These are phyloP conservation scores for Tetrahymena malaccensis DNA, from an alignment of 73 alveolate genomes.

Conservation along the genomic window DNA sequence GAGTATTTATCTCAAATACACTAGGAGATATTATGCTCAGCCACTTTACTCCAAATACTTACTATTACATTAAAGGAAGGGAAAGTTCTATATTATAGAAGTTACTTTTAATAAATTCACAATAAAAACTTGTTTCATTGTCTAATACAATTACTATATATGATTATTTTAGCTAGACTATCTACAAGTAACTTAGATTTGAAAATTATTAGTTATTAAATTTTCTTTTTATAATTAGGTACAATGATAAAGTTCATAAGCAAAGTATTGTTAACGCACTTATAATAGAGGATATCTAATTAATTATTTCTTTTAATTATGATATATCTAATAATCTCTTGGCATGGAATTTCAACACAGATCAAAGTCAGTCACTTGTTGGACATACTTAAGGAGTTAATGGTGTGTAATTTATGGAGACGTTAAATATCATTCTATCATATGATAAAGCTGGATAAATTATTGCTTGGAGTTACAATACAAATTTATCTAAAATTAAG, in stretches of 20 bases:
- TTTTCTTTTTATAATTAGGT: not conserved
- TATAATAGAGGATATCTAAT: not conserved
- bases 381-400: not conserved
- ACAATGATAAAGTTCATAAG: not conserved
- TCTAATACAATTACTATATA: not conserved
- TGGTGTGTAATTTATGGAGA: not conserved
- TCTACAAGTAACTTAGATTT: not conserved
- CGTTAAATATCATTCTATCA: not conserved
- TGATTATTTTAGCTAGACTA: not conserved
- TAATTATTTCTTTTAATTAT: not conserved
- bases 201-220: too few relatives aligned
- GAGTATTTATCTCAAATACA: not conserved
- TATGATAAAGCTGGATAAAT: not conserved
- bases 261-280: not conserved
- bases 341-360: not conserved
- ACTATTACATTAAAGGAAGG: not conserved
- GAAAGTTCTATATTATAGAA: not conserved
- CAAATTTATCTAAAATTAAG: not conserved
- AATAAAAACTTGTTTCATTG: not conserved
- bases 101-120: not conserved
- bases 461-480: not conserved
- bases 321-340: not conserved
- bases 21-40: not conserved
- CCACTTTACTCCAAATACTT: not conserved
- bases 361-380: not conserved